A percentile compares a stretch with the other conserved stretches of the same genome.
Evolutionary conservation across 2,329 filamentous ascomycete species (phyloP).

Genomic region (Aureobasidium zeae): DNA sequence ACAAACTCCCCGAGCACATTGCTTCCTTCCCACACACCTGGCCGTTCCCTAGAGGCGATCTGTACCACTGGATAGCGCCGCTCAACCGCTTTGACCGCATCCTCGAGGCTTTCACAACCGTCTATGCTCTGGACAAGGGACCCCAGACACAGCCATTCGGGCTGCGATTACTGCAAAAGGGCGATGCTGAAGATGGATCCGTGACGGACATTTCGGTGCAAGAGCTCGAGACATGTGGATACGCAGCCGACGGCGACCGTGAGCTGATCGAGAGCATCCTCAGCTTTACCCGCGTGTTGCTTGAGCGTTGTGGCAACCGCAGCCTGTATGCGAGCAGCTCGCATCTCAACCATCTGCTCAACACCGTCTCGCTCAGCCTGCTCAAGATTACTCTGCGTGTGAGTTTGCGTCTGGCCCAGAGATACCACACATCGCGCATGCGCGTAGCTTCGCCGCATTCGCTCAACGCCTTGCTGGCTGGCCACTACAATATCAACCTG

Average conservation of each 20-base stretch:
- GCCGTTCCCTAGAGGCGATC: conserved; percentile 89
- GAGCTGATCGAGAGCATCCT: conserved; percentile 71
- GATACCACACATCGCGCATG: conserved; percentile 84
- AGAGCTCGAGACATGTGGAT: conserved; percentile 41
- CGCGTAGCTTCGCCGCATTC: conserved; percentile 45
- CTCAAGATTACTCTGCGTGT: conserved; percentile 71
- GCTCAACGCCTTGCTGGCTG: conserved; percentile 58
- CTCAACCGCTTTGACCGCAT: conserved; percentile 89
- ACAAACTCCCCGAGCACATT: conserved; percentile 68
- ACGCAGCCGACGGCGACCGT: conserved; percentile 66
- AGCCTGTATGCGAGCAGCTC: conserved; percentile 93
- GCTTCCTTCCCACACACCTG: conserved; percentile 76
- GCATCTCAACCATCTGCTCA: conserved; percentile 78
- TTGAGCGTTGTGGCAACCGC: conserved; percentile 93
- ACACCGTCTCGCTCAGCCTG: conserved; percentile 73
- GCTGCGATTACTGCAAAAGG: conserved; percentile 54
- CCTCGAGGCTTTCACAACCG: conserved; percentile 68
- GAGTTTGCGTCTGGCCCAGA: conserved; percentile 75
- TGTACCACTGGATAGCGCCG: conserved; percentile 96
- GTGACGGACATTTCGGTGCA: conserved; percentile 23
- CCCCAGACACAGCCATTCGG: conserved; percentile 72
- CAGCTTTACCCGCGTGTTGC: conserved; percentile 73
- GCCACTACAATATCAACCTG: conserved; percentile 66
- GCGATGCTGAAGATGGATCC: conserved; percentile 37
- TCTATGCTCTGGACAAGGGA: conserved; percentile 70